Evolutionary conservation across 805 yeast species (phyloP), one percentile per base, ranked within the genome.

Genomic region (Limtongozyma cylindracea): DNA sequence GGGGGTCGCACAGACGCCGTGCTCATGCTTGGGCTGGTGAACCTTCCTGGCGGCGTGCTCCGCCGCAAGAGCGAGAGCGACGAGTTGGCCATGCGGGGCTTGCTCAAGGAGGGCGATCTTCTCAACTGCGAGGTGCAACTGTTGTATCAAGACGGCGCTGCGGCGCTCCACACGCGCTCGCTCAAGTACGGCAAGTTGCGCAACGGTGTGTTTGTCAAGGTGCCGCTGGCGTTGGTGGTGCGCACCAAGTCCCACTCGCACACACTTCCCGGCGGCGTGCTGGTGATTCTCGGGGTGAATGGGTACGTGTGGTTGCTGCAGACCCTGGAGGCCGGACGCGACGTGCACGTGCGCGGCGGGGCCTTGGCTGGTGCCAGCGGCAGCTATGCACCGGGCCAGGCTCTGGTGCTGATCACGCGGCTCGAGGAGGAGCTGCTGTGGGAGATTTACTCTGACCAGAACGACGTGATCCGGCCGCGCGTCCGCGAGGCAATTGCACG

Each of bases 101-200:
- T 82, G 36, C 50, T 88, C 33, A 88, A 88, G 39, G 99, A 91
- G 38, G 98, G 98, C 10, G 98, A 88, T 43, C 53, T 91, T 28
- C 53, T 88, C 27, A 88, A 88, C 39, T 93, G 95, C 19, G 99
- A 88, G 44, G 93, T 88, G 10, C 98, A 91, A 47, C 67, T 76
- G 10, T 52, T 82, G 19, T 84, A 62, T 42, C 66, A 63, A 31
- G 93, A 80, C 41, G 98, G 98, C 11, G 62, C 78, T 29, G 95
- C 94, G 0, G 70, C 93, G 1, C 49, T 88, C 27, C 99, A 88
- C 43, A 88, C 98, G 2, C 64, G 99, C 42, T 84, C 96, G 1
- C 53, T 91, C 29, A 77, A 82, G 39, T 88, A 88, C 40, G 99
- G 99, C 10, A 88, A 88, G 42, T 53, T 88, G 29, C 64, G 95